phyloP scores from a whole-genome alignment of 306 rosid species.

The Luffa acutangula region DNA sequence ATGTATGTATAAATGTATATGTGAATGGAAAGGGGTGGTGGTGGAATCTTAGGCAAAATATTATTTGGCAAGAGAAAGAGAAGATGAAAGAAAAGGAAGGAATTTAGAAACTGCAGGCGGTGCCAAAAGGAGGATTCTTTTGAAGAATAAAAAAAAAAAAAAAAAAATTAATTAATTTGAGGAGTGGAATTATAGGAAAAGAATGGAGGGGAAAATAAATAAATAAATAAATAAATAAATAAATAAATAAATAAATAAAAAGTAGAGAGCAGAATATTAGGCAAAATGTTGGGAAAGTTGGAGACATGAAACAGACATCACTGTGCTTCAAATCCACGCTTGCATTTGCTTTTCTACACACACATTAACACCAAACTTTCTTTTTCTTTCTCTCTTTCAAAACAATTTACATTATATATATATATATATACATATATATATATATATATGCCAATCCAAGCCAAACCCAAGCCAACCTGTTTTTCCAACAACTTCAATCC shows the following conservation, averaged over 20 bases:
- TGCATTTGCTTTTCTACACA: constrained; percentile 27
- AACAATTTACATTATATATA: not conserved
- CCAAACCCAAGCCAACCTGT: constrained; percentile 29
- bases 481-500: constrained; percentile 31
- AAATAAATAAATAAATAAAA: no score
- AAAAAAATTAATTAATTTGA: not conserved
- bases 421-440: not conserved
- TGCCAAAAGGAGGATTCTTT: constrained; percentile 15
- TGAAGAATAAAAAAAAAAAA: not conserved
- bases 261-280: constrained; percentile 31
- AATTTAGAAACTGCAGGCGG: constrained; percentile 8
- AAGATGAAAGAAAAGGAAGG: no score
- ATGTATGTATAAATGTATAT: not conserved
- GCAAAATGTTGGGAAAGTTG: constrained; percentile 43
- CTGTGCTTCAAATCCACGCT: constrained; percentile 51
- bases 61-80: no score
- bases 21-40: not conserved
- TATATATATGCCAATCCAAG: no score
- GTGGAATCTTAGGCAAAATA: not conserved
- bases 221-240: not conserved
- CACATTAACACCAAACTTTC: not conserved
- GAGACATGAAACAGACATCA: constrained; percentile 47
- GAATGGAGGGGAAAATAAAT: constrained; percentile 2
- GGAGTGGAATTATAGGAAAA: not conserved
- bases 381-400: not conserved